A percentile compares a stretch with the other conserved stretches of the same genome.
These are phyloP conservation scores for Takashimella koratensis DNA, from an alignment of 1,284 basidiomycete genomes.

Conservation along the genomic window DNA sequence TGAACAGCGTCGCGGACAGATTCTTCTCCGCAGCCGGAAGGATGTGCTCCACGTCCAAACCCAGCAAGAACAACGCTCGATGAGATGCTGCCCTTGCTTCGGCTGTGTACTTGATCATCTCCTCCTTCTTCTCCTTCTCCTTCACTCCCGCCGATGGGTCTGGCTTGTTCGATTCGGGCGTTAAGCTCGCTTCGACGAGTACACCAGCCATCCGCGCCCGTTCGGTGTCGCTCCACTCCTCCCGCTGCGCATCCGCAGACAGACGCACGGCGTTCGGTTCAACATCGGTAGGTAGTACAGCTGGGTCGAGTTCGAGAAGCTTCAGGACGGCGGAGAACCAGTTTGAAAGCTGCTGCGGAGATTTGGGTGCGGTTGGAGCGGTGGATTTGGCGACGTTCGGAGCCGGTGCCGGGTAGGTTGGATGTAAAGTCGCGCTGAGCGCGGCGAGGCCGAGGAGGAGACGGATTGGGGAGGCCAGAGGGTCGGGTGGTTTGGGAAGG, in stretches of 20 bases:
- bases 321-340: conserved; percentile 40
- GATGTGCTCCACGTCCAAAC: conserved; percentile 32
- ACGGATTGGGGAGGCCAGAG: neutral
- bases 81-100: conserved; percentile 43
- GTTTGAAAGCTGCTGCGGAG: neutral
- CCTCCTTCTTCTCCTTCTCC: conserved; percentile 19
- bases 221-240: conserved; percentile 29
- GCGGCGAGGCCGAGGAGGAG: conserved; percentile 38
- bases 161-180: conserved; percentile 14
- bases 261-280: conserved; percentile 23
- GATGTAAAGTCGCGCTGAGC: conserved; percentile 24
- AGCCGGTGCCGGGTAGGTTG: conserved; percentile 11
- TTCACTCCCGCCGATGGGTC: conserved; percentile 5
- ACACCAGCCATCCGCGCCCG: conserved; percentile 26
- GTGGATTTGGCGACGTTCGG: conserved; percentile 18
- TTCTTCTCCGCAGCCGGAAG: conserved; percentile 44
- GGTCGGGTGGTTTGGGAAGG: neutral
- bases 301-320: conserved; percentile 34
- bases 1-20: conserved; percentile 47
- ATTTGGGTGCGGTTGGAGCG: conserved; percentile 1
- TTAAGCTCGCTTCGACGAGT: conserved; percentile 38
- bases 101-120: conserved; percentile 45
- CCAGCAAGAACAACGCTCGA: conserved; percentile 39
- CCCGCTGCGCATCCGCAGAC: conserved; percentile 25
- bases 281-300: conserved; percentile 30